Percentiles rank a stretch among this genome's conserved stretches.
phyloP scores from a whole-genome alignment of 176 grass and related monocot species.

The Alloteropsis semialata region DNA sequence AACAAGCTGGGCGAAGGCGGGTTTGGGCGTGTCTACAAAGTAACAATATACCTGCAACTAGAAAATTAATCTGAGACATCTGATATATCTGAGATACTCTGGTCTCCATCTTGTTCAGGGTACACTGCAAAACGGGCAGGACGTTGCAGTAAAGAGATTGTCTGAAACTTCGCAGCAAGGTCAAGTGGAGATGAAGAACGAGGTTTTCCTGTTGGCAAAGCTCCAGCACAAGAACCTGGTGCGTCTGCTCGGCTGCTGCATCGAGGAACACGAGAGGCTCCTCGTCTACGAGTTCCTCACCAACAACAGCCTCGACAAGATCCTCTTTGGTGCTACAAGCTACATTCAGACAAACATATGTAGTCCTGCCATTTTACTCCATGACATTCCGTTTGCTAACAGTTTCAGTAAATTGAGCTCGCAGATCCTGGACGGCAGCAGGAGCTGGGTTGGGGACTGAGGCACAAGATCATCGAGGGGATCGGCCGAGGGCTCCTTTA shows the following conservation, averaged over 20 bases:
- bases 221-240: conserved; percentile 66
- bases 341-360: background rate
- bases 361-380: background rate
- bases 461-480: conserved; percentile 51
- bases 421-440: conserved; percentile 15
- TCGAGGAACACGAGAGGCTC: conserved; percentile 40
- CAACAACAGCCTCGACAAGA: conserved; percentile 51
- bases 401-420: background rate
- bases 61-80: background rate
- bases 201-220: conserved; percentile 45
- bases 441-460: conserved; percentile 29
- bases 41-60: background rate
- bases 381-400: too few relatives aligned
- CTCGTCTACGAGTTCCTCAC: conserved; percentile 57
- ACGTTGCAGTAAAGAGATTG: conserved; percentile 60
- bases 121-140: conserved; percentile 15
- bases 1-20: conserved; percentile 60
- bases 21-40: conserved; percentile 59
- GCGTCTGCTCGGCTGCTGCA: conserved; percentile 44
- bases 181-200: conserved; percentile 36
- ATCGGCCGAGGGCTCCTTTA: conserved; percentile 53
- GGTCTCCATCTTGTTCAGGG: conserved; percentile 16
- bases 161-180: conserved; percentile 38
- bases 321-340: conserved; percentile 39
- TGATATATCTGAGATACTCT: too few relatives aligned